phyloP scores from a whole-genome alignment of 352 stramenopile species.

The Phytophthora cryptogea region DNA sequence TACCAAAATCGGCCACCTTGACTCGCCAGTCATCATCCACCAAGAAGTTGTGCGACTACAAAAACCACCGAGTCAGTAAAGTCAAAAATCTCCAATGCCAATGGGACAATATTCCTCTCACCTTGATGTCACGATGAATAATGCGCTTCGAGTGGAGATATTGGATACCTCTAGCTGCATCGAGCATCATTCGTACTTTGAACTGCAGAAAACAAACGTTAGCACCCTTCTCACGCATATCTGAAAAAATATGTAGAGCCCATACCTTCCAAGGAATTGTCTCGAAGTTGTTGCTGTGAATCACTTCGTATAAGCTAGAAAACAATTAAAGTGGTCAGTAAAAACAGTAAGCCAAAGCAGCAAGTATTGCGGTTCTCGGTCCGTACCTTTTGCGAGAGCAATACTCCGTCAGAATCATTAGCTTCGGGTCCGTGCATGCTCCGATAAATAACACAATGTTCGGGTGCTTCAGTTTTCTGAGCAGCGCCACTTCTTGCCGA shows the following conservation, averaged over 20 bases:
- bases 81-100: neutral
- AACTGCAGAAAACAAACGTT: conserved; percentile 50
- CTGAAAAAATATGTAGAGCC: neutral
- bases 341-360: neutral
- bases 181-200: conserved; percentile 91
- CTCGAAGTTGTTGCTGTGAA: conserved; percentile 88
- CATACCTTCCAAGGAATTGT: conserved; percentile 90
- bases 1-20: conserved; percentile 89
- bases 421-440: conserved; percentile 86
- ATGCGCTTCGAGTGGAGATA: conserved; percentile 89
- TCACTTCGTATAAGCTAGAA: conserved; percentile 86
- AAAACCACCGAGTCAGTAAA: conserved; percentile 8
- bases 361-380: conserved; percentile 1
- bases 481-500: conserved; percentile 82
- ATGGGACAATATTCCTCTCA: conserved; percentile 15
- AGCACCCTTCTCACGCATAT: neutral
- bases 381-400: conserved; percentile 89
- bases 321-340: conserved; percentile 1
- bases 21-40: conserved; percentile 91
- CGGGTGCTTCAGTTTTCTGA: conserved; percentile 88
- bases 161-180: conserved; percentile 86
- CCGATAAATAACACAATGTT: conserved; percentile 93
- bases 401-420: conserved; percentile 91
- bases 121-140: conserved; percentile 92
- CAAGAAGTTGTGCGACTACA: conserved; percentile 89